Evolutionary conservation across 176 grass and related monocot genomes (phyloP).

Genomic region (Poa annua): DNA sequence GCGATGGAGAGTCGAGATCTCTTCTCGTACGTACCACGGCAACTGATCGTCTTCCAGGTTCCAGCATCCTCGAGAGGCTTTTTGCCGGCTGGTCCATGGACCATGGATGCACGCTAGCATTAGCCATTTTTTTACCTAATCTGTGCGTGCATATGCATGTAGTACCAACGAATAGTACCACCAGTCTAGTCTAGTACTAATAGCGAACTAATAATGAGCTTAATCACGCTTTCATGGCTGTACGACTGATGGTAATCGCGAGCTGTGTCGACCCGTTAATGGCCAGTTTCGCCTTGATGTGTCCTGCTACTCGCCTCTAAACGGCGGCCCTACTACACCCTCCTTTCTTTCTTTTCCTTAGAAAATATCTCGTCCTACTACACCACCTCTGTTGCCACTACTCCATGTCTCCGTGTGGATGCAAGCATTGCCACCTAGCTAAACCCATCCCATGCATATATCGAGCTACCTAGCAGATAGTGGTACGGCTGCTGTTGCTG

Average conservation of each 20-base stretch:
- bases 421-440: not conserved
- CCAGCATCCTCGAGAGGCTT: not conserved
- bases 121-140: not conserved
- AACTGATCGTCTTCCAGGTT: not conserved
- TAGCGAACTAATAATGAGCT: not conserved
- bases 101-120: not conserved
- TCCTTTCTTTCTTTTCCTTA: not conserved
- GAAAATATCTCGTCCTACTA: not conserved
- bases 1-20: not conserved
- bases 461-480: no score
- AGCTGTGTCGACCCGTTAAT: constrained; percentile 36
- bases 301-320: constrained; percentile 28
- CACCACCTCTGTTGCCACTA: not conserved
- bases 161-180: not conserved
- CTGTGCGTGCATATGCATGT: not conserved
- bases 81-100: not conserved
- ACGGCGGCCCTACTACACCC: constrained; percentile 12
- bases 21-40: not conserved
- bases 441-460: no score
- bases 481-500: no score
- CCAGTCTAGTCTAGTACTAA: not conserved
- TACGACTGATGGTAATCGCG: constrained; percentile 42
- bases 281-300: constrained; percentile 18
- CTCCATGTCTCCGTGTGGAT: not conserved
- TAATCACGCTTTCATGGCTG: constrained; percentile 26